These are phyloP conservation scores for Pholiota microspora DNA, from an alignment of 768 basidiomycete genomes.

Conservation along the genomic window DNA sequence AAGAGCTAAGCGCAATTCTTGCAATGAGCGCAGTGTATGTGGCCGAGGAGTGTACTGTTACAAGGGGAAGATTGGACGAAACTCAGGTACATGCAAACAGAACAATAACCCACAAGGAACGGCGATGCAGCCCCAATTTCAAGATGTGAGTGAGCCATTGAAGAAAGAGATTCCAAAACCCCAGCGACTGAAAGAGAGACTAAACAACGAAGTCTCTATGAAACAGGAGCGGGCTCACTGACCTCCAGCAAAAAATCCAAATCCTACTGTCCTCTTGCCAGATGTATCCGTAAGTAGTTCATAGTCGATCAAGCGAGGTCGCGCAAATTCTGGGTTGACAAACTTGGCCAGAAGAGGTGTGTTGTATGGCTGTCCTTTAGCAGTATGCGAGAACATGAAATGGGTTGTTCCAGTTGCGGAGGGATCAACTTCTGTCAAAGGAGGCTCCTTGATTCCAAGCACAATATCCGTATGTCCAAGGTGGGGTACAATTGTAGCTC, in stretches of 20 bases:
- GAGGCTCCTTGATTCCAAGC: conserved; percentile 88
- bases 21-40: conserved; percentile 63
- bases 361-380: conserved; percentile 86
- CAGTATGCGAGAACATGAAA: conserved; percentile 91
- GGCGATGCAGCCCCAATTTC: conserved; percentile 79
- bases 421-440: conserved; percentile 58
- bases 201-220: conserved; percentile 1
- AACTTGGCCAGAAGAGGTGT: conserved; percentile 73
- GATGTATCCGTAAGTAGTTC: conserved; percentile 64
- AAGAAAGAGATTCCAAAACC: conserved; percentile 74
- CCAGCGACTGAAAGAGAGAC: conserved; percentile 63
- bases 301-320: conserved; percentile 73
- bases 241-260: conserved; percentile 94
- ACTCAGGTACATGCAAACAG: conserved; percentile 22
- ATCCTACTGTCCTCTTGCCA: conserved; percentile 81
- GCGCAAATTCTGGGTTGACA: conserved; percentile 27
- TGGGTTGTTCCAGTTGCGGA: conserved; percentile 46
- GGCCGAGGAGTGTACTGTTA: conserved; percentile 84
- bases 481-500: conserved; percentile 61
- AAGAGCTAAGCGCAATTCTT: conserved; percentile 50
- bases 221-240: conserved; percentile 17
- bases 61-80: no score
- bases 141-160: conserved; percentile 77
- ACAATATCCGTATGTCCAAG: conserved; percentile 65
- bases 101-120: conserved; percentile 61